A percentile compares a stretch with the other conserved stretches of the same genome.
These are phyloP conservation scores for Cryptosporidium sp. DNA, from an alignment of 169 alveolate genomes.

Conservation along the genomic window DNA sequence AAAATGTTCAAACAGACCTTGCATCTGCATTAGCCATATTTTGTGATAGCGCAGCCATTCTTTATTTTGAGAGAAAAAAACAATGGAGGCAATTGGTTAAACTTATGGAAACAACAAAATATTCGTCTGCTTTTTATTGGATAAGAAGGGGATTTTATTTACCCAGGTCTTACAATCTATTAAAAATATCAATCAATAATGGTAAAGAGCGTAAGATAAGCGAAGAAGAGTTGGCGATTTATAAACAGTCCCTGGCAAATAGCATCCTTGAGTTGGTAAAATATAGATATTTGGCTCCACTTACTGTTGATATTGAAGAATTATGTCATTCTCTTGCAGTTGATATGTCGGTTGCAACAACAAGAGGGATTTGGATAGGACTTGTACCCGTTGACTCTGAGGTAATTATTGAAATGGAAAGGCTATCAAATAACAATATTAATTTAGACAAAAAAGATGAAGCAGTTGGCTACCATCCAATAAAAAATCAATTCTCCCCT, in stretches of 20 bases:
- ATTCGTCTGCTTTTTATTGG: slow-evolving; percentile 37
- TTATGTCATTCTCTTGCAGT: slow-evolving; percentile 39
- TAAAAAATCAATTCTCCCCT: slow-evolving; percentile 50
- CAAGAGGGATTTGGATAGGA: slow-evolving; percentile 72
- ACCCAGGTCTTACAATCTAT: slow-evolving; percentile 12
- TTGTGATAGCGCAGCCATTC: slow-evolving; percentile 51
- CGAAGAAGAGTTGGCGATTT: slow-evolving; percentile 2
- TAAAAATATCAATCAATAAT: slow-evolving; percentile 7
- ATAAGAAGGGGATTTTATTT: slow-evolving; percentile 63
- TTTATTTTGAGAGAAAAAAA: slow-evolving; percentile 57
- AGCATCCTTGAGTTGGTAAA: slow-evolving; percentile 15
- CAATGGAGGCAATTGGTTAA: slow-evolving; percentile 73
- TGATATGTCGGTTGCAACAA: slow-evolving; percentile 59
- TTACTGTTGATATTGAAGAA: slow-evolving; percentile 11
- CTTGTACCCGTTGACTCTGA: slow-evolving; percentile 67
- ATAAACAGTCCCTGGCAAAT: not conserved
- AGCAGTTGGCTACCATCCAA: slow-evolving; percentile 58
- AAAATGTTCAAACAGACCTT: slow-evolving; percentile 48
- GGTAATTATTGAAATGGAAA: slow-evolving; percentile 51
- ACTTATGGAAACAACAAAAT: slow-evolving; percentile 25
- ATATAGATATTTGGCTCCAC: slow-evolving; percentile 63
- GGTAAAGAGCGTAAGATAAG: slow-evolving; percentile 39
- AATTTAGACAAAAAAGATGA: not conserved
- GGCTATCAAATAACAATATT: not conserved
- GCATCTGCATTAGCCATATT: slow-evolving; percentile 72